Conservation (phyloP, 2,329 filamentous ascomycete genomes). For the Chlorencoelia australis region DNA sequence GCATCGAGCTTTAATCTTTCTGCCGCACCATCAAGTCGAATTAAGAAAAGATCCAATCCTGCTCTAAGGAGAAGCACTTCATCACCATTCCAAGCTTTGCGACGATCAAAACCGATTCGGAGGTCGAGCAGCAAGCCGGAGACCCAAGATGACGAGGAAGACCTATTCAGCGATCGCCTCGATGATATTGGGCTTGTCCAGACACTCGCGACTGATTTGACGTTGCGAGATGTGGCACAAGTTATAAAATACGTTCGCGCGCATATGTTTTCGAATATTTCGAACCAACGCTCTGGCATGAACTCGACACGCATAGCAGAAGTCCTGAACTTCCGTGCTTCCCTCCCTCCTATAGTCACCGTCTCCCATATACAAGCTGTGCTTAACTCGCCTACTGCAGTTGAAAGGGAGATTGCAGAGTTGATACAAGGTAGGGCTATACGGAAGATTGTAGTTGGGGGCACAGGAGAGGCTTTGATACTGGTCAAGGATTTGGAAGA, state of each 20-base stretch:
- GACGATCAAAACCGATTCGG: constrained; percentile 22
- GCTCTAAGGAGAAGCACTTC: constrained; percentile 20
- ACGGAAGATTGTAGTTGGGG: constrained; percentile 50
- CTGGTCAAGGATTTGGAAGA: constrained; percentile 45
- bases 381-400: constrained; percentile 49
- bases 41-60: constrained; percentile 23
- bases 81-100: constrained; percentile 21
- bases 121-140: constrained; percentile 9
- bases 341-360: constrained; percentile 54
- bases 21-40: constrained; percentile 24
- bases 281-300: constrained; percentile 48
- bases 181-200: constrained; percentile 49
- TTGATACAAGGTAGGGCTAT: constrained; percentile 47
- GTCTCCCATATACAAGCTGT: constrained; percentile 57
- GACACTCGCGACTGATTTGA: constrained; percentile 44
- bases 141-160: constrained; percentile 23
- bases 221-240: constrained; percentile 52
- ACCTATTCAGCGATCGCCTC: constrained; percentile 38
- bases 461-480: constrained; percentile 55
- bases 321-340: constrained; percentile 49
- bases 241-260: constrained; percentile 51
- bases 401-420: constrained; percentile 57
- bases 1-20: constrained; percentile 24
- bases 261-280: constrained; percentile 55
- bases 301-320: constrained; percentile 52